phyloP scores from a whole-genome alignment of 2,329 filamentous ascomycete genomes.

The Microcera coccophila region DNA sequence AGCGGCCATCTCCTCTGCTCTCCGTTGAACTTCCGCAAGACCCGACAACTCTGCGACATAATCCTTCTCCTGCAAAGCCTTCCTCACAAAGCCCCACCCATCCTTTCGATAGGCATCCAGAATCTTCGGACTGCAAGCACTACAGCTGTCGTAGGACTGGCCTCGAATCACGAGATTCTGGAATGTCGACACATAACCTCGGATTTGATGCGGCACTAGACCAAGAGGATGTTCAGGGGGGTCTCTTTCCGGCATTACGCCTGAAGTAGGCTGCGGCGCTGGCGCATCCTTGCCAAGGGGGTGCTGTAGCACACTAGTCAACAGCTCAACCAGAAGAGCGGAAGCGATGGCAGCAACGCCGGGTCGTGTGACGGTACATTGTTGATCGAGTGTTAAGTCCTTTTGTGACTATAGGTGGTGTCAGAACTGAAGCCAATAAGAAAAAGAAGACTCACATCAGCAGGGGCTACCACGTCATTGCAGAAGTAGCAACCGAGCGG shows the following conservation, averaged over 20 bases:
- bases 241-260: conserved; percentile 49
- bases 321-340: conserved; percentile 81
- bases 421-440: conserved; percentile 4
- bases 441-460: conserved; percentile 64
- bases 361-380: conserved; percentile 94
- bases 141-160: conserved; percentile 74
- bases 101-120: conserved; percentile 62
- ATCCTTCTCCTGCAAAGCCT: conserved; percentile 68
- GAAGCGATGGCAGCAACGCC: conserved; percentile 91
- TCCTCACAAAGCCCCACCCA: conserved; percentile 74
- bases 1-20: conserved; percentile 48
- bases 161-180: conserved; percentile 70
- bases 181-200: conserved; percentile 72
- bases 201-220: conserved; percentile 74
- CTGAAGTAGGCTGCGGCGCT: conserved; percentile 46
- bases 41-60: conserved; percentile 76
- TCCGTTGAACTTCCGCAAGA: conserved; percentile 65
- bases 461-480: conserved; percentile 93
- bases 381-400: conserved; percentile 92
- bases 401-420: conserved; percentile 67
- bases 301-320: conserved; percentile 85
- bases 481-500: conserved; percentile 96
- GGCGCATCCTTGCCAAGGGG: conserved; percentile 63
- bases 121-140: conserved; percentile 70
- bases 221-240: conserved; percentile 59